These are phyloP conservation scores for Austroboletus eburneus DNA, from an alignment of 768 basidiomycete species.

Conservation along the genomic window DNA sequence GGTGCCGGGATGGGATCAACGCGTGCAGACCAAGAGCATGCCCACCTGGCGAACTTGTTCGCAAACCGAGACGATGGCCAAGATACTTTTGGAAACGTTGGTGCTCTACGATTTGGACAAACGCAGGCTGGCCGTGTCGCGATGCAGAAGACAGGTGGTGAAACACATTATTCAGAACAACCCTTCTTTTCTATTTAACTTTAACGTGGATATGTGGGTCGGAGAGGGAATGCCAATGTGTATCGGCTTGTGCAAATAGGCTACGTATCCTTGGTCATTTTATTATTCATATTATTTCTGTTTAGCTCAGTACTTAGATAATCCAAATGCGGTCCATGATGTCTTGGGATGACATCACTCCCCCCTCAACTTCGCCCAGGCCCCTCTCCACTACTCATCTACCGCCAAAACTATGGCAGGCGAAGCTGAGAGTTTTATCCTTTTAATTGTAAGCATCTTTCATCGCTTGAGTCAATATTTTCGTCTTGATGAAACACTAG, in stretches of 20 bases:
- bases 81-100: constrained; percentile 94
- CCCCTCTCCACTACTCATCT: neutral
- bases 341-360: constrained; percentile 22
- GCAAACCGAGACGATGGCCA: constrained; percentile 88
- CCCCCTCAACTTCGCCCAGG: neutral
- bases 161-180: constrained; percentile 55
- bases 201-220: constrained; percentile 3
- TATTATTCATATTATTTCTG: constrained; percentile 15
- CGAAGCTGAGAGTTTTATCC: constrained; percentile 2
- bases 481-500: constrained; percentile 29
- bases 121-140: constrained; percentile 50
- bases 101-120: constrained; percentile 67
- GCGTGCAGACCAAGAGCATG: constrained; percentile 64
- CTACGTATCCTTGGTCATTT: neutral
- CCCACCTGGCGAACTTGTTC: constrained; percentile 74
- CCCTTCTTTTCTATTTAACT: constrained; percentile 74
- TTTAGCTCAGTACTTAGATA: neutral
- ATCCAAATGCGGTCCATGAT: constrained; percentile 16
- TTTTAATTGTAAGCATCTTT: constrained; percentile 8
- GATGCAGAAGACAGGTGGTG: constrained; percentile 44
- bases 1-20: constrained; percentile 26
- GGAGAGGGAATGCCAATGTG: neutral
- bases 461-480: neutral
- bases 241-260: constrained; percentile 12
- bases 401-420: constrained; percentile 16